Conservation (phyloP, 371 early-diverging fungal species). For the Mortierella sp. region DNA sequence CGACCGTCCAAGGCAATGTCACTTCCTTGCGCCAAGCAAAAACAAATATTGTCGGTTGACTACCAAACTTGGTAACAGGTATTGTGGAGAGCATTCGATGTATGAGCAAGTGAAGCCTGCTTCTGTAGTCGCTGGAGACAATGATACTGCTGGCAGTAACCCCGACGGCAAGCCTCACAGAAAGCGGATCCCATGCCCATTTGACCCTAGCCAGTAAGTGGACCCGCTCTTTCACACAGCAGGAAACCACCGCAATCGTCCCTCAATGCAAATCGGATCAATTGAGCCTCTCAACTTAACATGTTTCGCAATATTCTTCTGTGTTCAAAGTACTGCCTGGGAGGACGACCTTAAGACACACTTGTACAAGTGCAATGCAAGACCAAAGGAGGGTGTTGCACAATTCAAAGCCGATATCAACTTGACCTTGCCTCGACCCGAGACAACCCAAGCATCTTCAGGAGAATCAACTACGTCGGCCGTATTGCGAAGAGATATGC, state of each 20-base stretch:
- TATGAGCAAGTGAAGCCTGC: constrained; percentile 28
- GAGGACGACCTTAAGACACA: constrained; percentile 74
- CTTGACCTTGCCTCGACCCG: constrained; percentile 60
- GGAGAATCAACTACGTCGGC: constrained; percentile 9
- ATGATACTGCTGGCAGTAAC: constrained; percentile 13
- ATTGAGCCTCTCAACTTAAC: too few relatives aligned
- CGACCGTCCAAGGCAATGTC: constrained; percentile 55
- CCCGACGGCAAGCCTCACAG: constrained; percentile 15
- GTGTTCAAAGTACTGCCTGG: constrained; percentile 66
- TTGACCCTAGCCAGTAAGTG: constrained; percentile 81
- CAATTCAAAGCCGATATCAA: constrained; percentile 68
- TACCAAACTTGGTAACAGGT: constrained; percentile 65
- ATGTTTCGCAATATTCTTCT: too few relatives aligned
- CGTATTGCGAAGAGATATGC: constrained; percentile 46
- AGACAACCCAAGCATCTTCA: constrained; percentile 12
- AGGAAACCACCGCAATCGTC: too few relatives aligned
- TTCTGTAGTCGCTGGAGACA: background rate
- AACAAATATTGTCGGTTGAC: constrained; percentile 74
- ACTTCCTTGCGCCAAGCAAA: constrained; percentile 55
- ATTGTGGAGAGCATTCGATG: constrained; percentile 81
- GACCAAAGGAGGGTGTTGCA: constrained; percentile 63
- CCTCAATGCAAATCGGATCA: too few relatives aligned
- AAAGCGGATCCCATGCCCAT: constrained; percentile 82
- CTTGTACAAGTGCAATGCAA: constrained; percentile 74
- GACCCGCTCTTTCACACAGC: too few relatives aligned